phyloP scores from a whole-genome alignment of 352 stramenopile species.

The Phytophthora rubi region DNA sequence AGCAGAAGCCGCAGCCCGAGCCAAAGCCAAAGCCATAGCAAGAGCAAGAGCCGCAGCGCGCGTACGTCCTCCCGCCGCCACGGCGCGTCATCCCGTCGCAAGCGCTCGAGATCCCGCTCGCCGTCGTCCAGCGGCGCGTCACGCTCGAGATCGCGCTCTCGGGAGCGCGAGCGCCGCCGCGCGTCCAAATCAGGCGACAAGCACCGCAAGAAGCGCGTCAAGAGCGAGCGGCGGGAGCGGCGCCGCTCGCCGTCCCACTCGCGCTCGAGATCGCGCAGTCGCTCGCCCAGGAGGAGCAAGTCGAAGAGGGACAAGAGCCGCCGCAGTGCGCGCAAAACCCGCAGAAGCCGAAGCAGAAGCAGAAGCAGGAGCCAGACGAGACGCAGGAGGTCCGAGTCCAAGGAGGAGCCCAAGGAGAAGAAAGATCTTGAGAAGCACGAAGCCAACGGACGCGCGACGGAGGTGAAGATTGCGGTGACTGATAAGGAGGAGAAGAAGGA shows the following conservation, averaged over 20 bases:
- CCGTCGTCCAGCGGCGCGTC: constrained; percentile 36
- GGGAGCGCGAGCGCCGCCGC: constrained; percentile 26
- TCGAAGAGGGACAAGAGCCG: constrained; percentile 38
- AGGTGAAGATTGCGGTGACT: neutral
- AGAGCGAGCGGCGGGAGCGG: constrained; percentile 23
- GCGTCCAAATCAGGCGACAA: constrained; percentile 33
- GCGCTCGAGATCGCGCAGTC: constrained; percentile 38
- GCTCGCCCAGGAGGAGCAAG: constrained; percentile 34
- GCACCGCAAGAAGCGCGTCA: constrained; percentile 40
- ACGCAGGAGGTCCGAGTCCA: constrained; percentile 33
- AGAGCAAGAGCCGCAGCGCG: constrained; percentile 12
- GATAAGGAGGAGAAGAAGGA: constrained; percentile 8
- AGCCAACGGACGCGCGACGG: neutral
- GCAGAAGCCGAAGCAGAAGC: constrained; percentile 32
- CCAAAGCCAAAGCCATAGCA: constrained; percentile 16
- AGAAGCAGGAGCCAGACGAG: constrained; percentile 27
- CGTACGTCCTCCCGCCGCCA: constrained; percentile 33
- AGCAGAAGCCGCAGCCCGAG: constrained; percentile 4
- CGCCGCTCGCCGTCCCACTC: constrained; percentile 32
- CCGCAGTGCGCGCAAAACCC: constrained; percentile 24
- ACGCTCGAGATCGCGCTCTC: constrained; percentile 50
- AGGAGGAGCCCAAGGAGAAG: constrained; percentile 22
- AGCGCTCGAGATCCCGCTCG: constrained; percentile 41
- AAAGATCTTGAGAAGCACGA: neutral
- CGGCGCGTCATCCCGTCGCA: constrained; percentile 28